Percentiles rank a stretch among this genome's conserved stretches.
phyloP scores from a whole-genome alignment of 2,329 filamentous ascomycete species.

The Fusarium incarnatum region DNA sequence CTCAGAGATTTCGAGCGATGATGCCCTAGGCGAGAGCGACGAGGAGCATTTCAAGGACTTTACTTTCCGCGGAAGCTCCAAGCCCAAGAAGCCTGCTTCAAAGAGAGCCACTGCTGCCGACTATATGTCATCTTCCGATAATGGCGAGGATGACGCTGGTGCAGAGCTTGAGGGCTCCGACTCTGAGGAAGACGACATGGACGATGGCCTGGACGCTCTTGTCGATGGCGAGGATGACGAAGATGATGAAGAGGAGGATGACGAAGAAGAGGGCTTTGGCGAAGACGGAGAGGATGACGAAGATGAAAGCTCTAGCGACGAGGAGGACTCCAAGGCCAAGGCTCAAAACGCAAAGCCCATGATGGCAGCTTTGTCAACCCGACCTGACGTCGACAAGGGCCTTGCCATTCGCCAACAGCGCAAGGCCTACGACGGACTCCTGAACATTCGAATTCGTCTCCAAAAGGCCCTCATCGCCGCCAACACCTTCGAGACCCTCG shows the following conservation, averaged over 20 bases:
- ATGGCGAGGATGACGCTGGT: slow-evolving; percentile 53
- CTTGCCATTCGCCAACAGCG: slow-evolving; percentile 87
- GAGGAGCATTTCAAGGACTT: slow-evolving; percentile 84
- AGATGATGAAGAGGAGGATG: slow-evolving; percentile 52
- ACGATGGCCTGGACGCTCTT: slow-evolving; percentile 53
- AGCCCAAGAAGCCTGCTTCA: slow-evolving; percentile 54
- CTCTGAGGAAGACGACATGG: slow-evolving; percentile 53
- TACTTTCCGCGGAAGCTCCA: slow-evolving; percentile 70
- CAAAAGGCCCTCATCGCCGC: slow-evolving; percentile 89
- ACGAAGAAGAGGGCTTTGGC: slow-evolving; percentile 52
- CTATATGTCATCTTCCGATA: slow-evolving; percentile 64
- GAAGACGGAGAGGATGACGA: slow-evolving; percentile 53
- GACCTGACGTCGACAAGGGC: slow-evolving; percentile 81
- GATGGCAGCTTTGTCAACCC: slow-evolving; percentile 48
- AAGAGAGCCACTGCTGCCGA: slow-evolving; percentile 66
- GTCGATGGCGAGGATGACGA: slow-evolving; percentile 50
- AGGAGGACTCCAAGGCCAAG: slow-evolving; percentile 46
- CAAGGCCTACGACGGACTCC: slow-evolving; percentile 84
- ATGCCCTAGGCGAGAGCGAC: slow-evolving; percentile 85
- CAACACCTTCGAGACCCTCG: slow-evolving; percentile 74
- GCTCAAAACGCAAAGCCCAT: slow-evolving; percentile 50
- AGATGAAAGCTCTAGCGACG: slow-evolving; percentile 54
- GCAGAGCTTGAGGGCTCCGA: slow-evolving; percentile 54
- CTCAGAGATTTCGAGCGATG: slow-evolving; percentile 73
- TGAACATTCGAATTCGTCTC: slow-evolving; percentile 90